Percentiles rank a stretch among this genome's conserved stretches.
phyloP scores from a whole-genome alignment of 352 stramenopile genomes.

The Pythium rishiriense region DNA sequence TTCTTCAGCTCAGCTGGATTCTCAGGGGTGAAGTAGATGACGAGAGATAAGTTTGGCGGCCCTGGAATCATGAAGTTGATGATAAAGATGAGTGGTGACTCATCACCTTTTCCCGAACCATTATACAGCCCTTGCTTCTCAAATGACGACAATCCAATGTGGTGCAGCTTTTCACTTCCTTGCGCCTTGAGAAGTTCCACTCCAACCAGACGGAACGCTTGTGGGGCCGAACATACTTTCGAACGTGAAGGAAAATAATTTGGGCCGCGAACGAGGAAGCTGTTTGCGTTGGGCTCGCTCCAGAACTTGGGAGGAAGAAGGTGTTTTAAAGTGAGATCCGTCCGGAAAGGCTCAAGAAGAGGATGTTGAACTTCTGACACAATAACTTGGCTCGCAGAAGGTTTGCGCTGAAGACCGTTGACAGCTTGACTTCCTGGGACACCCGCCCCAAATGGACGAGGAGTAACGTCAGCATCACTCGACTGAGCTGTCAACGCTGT shows the following conservation, averaged over 20 bases:
- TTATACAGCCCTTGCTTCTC: slow-evolving; percentile 36
- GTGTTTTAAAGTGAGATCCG: slow-evolving; percentile 53
- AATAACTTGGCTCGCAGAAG: slow-evolving; percentile 37
- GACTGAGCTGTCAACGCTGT: slow-evolving; percentile 30
- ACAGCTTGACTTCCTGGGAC: slow-evolving; percentile 1
- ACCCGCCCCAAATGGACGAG: slow-evolving; percentile 12
- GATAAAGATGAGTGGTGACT: slow-evolving; percentile 63
- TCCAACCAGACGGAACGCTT: slow-evolving; percentile 64
- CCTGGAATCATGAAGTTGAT: slow-evolving; percentile 85
- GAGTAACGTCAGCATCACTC: slow-evolving; percentile 15
- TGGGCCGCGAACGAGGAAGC: slow-evolving; percentile 66
- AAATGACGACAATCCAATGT: slow-evolving; percentile 76
- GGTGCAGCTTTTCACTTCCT: slow-evolving; percentile 43
- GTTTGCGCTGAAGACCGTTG: slow-evolving; percentile 3
- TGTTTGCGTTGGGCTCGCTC: slow-evolving; percentile 68
- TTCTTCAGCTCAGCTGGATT: slow-evolving; percentile 56
- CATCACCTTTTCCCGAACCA: slow-evolving; percentile 13
- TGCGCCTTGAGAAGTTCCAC: slow-evolving; percentile 63
- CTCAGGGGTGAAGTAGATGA: slow-evolving; percentile 81
- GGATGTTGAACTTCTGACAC: slow-evolving; percentile 61
- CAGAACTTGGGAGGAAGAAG: slow-evolving; percentile 73
- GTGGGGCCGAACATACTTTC: slow-evolving; percentile 60
- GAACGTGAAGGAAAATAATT: slow-evolving; percentile 63
- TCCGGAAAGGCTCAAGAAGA: slow-evolving; percentile 66
- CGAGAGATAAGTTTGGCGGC: slow-evolving; percentile 61